phyloP scores from a whole-genome alignment of 441 rosid genomes.

The Adansonia grandidieri region DNA sequence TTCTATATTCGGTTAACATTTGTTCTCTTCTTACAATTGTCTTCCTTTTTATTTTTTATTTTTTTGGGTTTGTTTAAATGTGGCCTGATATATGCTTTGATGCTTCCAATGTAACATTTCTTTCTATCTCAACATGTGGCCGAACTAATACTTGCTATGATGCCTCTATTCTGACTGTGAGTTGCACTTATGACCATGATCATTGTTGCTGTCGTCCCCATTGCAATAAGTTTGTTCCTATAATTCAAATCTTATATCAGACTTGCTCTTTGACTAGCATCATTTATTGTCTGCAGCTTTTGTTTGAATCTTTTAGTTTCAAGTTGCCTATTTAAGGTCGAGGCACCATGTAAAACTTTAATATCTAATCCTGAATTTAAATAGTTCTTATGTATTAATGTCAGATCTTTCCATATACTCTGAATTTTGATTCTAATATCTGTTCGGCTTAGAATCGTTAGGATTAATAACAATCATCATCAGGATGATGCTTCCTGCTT shows the following conservation, averaged over 20 bases:
- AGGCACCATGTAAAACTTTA: not conserved
- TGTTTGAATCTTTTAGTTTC: not conserved
- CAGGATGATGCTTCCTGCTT: not conserved
- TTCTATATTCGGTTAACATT: not conserved
- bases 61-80: not conserved
- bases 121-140: not conserved
- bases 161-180: not conserved
- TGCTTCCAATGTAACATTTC: slow-evolving; percentile 13
- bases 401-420: not conserved
- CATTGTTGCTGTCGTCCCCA: not conserved
- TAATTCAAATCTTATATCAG: not conserved
- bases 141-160: not conserved
- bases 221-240: slow-evolving; percentile 6
- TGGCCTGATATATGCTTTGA: not conserved
- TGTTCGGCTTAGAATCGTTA: not conserved
- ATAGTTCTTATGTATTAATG: not conserved
- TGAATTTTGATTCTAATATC: not conserved
- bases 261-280: not conserved
- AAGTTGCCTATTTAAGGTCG: not conserved
- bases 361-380: not conserved
- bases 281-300: not conserved
- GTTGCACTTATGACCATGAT: not conserved
- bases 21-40: not conserved
- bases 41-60: not conserved
- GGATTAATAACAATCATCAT: not conserved